phyloP scores from a whole-genome alignment of 2,329 filamentous ascomycete genomes.

The Penicillium sp. region DNA sequence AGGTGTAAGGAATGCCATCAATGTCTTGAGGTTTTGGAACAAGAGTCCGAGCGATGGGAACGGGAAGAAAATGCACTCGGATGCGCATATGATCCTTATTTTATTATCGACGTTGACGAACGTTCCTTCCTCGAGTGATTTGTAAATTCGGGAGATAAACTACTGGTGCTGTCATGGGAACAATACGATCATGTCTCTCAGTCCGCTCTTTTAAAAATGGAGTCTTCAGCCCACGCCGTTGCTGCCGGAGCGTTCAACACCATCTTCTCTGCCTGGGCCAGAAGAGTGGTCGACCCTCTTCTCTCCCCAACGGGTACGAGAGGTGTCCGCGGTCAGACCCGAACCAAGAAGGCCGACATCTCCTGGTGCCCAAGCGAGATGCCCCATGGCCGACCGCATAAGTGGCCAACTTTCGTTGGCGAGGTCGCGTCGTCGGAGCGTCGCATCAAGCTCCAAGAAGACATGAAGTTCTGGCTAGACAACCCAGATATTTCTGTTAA shows the following conservation, averaged over 20 bases:
- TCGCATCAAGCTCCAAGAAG: slow-evolving; percentile 1
- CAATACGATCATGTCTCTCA: slow-evolving; percentile 5
- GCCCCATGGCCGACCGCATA: neutral
- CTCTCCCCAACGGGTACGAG: neutral
- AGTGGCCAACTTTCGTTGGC: slow-evolving; percentile 13
- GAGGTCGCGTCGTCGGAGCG: slow-evolving; percentile 4
- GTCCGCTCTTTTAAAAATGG: slow-evolving; percentile 1
- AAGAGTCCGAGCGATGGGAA: neutral
- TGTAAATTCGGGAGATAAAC: slow-evolving; percentile 2
- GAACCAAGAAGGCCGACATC: slow-evolving; percentile 1
- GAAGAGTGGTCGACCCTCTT: neutral
- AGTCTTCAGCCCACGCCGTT: neutral
- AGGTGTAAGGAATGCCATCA: neutral
- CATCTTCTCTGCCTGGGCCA: slow-evolving; percentile 6
- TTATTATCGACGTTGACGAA: slow-evolving; percentile 9
- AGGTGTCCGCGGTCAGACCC: neutral
- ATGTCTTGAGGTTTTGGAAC: neutral
- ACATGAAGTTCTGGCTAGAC: slow-evolving; percentile 9
- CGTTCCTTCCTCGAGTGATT: slow-evolving; percentile 12
- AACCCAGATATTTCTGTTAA: slow-evolving; percentile 5
- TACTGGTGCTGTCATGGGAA: slow-evolving; percentile 4
- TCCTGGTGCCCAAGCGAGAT: slow-evolving; percentile 2
- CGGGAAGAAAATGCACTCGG: neutral
- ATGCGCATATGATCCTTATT: neutral
- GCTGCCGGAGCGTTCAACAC: neutral